A percentile compares a stretch with the other conserved stretches of the same genome.
These are phyloP conservation scores for Craterostigma plantagineum DNA, from an alignment of 257 asterid species.

Conservation along the genomic window DNA sequence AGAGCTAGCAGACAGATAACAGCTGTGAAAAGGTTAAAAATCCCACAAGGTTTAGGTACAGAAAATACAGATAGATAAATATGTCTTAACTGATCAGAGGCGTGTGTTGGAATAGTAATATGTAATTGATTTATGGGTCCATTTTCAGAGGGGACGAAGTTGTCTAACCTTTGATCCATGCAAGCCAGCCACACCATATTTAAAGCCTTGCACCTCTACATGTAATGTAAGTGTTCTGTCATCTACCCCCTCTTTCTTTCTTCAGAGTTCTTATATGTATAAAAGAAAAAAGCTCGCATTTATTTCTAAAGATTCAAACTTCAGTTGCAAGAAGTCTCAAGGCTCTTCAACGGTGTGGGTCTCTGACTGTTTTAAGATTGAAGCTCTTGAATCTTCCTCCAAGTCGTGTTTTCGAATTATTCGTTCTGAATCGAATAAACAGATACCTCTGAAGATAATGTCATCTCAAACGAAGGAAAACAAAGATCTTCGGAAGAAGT, in stretches of 20 bases:
- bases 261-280: too few species aligned
- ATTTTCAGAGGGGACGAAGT: too few species aligned
- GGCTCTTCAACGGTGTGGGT: too few species aligned
- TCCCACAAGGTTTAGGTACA: conserved; percentile 8
- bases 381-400: too few species aligned
- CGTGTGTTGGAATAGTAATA: conserved; percentile 9
- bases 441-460: conserved; percentile 35
- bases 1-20: conserved; percentile 22
- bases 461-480: conserved; percentile 32
- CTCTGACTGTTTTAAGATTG: too few species aligned
- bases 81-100: conserved; percentile 12
- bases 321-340: too few species aligned
- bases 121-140: neutral
- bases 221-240: too few species aligned
- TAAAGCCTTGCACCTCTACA: too few species aligned
- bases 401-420: neutral
- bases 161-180: too few species aligned
- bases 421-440: conserved; percentile 9
- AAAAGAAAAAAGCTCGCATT: too few species aligned
- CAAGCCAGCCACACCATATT: conserved; percentile 1
- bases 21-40: conserved; percentile 11
- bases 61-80: conserved; percentile 1
- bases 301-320: too few species aligned
- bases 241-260: too few species aligned
- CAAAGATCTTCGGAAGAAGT: conserved; percentile 48